phyloP scores from a whole-genome alignment of 108 stramenopile genomes.

The Cyclotella choctawhatcheeana region DNA sequence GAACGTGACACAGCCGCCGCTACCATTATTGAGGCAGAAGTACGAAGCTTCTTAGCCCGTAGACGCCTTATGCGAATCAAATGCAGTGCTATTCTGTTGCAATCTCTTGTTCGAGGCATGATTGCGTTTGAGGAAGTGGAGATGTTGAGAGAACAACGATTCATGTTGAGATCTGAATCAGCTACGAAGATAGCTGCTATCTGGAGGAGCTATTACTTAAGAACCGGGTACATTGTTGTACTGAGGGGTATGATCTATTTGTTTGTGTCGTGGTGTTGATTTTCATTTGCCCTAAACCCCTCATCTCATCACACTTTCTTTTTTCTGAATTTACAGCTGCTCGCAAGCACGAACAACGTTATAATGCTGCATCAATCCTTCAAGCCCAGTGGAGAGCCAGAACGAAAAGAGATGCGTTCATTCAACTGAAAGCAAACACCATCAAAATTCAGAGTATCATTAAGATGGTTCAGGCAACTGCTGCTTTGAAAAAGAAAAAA shows the following conservation, averaged over 20 bases:
- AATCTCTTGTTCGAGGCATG: background rate
- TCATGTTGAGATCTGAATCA: background rate
- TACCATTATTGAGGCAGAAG: background rate
- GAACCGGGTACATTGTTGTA: background rate
- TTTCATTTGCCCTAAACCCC: no score
- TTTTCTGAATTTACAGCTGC: background rate
- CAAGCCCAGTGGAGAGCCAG: conserved; percentile 1
- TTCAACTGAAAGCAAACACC: background rate
- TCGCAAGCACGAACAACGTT: background rate
- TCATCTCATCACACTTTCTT: background rate
- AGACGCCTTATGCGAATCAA: background rate
- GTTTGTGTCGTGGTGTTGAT: background rate
- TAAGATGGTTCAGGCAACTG: background rate
- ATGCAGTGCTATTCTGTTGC: background rate
- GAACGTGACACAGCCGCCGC: background rate
- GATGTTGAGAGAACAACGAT: background rate
- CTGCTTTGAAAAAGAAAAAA: background rate
- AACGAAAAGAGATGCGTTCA: background rate
- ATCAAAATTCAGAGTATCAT: background rate
- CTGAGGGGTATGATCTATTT: background rate
- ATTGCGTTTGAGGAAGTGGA: background rate
- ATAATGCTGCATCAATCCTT: conserved; percentile 1
- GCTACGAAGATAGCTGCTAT: background rate
- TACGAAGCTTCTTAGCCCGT: background rate
- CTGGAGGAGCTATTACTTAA: background rate